Base-by-base conservation (phyloP, 495 filamentous ascomycete genomes). In the Annulohypoxylon nitens region DNA sequence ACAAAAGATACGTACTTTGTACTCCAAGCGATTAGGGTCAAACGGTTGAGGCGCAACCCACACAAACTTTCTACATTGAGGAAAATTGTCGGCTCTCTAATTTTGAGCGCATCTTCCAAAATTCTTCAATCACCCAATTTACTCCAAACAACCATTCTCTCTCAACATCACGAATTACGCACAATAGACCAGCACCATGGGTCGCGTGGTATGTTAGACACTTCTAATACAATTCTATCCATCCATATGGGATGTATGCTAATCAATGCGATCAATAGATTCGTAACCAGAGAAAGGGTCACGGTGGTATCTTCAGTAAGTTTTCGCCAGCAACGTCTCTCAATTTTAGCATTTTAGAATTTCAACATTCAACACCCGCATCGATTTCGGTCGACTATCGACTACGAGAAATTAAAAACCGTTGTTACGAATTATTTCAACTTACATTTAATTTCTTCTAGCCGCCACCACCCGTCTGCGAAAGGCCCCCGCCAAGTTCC, bases 251-350 rank as follows among this genome's bases (percentile, higher is more conserved):
- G 60, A 26, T 58, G 43, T 72, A n/a, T 66, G 60, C 69, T 79
- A 75, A 74, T 76, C n/a, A 53, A 5, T 36, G 18, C 59, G 48
- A 64, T 65, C 43, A 79, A 59, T 71, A 85, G 83, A 98, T 98
- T 85, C 92, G 93, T 85, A 97, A 97, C 87, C 93, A 97, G 92
- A 92, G 94, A 88, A 98, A 98, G 89, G 94, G 96, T 86, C 91
- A 93, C 87, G 96, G 96, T 85, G 93, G 91, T 83, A 97, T 98
- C 88, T 99, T 99, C 90, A 98, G 91, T 93, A 90, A 83, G 90
- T 88, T 75, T 63, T 51, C 62, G 66, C 48, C 47, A 18, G 45
- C 45, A 25, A 54, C 45, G 26, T n/a, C 53, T 53, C 50, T n/a
- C 9, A 39, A 9, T 36, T 48, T 55, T 25, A 53, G 18, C 16